Conservation (phyloP, 768 basidiomycete species). For the Tulasnella sp. region DNA sequence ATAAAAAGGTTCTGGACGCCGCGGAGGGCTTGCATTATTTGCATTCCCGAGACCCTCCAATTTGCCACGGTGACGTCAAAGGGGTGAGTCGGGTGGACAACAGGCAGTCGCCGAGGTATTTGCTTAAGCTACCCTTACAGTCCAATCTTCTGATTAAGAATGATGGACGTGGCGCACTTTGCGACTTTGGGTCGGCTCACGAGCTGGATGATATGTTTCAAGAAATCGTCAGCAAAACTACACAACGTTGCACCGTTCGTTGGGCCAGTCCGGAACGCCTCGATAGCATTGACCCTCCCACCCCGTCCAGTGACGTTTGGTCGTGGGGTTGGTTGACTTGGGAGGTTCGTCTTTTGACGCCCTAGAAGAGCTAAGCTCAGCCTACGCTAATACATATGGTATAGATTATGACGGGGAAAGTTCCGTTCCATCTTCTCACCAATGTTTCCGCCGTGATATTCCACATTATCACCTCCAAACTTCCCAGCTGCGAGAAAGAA, state of each 20-base stretch:
- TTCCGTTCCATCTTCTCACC: not conserved
- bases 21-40: constrained; percentile 15
- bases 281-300: not conserved
- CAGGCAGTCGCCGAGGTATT: no score
- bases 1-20: not conserved
- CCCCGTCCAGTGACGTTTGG: not conserved
- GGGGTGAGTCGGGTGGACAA: not conserved
- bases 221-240: not conserved
- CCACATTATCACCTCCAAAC: not conserved
- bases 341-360: not conserved
- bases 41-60: constrained; percentile 7
- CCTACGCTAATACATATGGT: no score
- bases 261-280: not conserved
- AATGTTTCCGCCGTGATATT: not conserved
- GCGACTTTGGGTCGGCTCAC: constrained; percentile 11
- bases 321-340: not conserved
- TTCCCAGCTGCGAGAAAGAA: not conserved
- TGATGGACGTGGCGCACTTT: not conserved
- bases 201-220: not conserved
- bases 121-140: not conserved
- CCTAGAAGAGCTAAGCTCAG: not conserved
- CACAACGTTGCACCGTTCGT: not conserved
- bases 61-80: constrained; percentile 31
- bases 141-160: not conserved
- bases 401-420: not conserved